Conservation (phyloP, 805 yeast genomes). For the Cyberlindnera bimundalis region DNA sequence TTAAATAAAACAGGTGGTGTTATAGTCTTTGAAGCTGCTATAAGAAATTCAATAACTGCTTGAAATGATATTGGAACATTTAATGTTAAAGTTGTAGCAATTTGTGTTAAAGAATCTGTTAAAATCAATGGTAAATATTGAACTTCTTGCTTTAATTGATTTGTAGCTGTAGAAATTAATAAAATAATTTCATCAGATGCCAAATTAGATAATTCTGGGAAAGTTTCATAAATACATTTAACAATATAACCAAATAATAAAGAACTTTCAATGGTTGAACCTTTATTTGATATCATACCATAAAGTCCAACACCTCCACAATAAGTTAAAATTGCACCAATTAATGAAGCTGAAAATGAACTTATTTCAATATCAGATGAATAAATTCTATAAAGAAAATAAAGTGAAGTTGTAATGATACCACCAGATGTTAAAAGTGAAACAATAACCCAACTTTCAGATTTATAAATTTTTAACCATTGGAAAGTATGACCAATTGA, state of each 20-base stretch:
- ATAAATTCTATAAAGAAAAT: conserved; percentile 80
- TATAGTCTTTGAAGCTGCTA: conserved; percentile 49
- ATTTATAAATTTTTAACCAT: conserved; percentile 58
- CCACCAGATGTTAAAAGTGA: conserved; percentile 71
- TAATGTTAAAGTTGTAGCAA: conserved; percentile 19
- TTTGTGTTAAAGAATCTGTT: conserved; percentile 27
- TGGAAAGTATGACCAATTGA: conserved; percentile 80
- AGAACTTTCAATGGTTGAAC: conserved; percentile 89
- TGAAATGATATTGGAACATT: conserved; percentile 29
- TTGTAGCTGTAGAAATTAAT: conserved; percentile 34
- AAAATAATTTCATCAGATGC: conserved; percentile 41
- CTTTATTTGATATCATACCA: conserved; percentile 80
- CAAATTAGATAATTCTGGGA: conserved; percentile 75
- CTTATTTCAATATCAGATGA: conserved; percentile 62
- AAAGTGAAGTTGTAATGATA: conserved; percentile 70
- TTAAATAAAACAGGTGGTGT: conserved; percentile 81
- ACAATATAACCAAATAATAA: conserved; percentile 87
- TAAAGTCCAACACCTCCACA: conserved; percentile 71
- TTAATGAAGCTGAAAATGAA: conserved; percentile 71
- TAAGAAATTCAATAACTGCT: conserved; percentile 38
- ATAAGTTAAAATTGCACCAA: conserved; percentile 81
- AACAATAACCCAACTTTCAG: conserved; percentile 75
- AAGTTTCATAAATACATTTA: conserved; percentile 87
- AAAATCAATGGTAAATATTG: conserved; percentile 29
- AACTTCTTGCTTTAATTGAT: conserved; percentile 32